Evolutionary conservation across 2,329 filamentous ascomycete species (phyloP).

Genomic region (Colletotrichum shisoi): DNA sequence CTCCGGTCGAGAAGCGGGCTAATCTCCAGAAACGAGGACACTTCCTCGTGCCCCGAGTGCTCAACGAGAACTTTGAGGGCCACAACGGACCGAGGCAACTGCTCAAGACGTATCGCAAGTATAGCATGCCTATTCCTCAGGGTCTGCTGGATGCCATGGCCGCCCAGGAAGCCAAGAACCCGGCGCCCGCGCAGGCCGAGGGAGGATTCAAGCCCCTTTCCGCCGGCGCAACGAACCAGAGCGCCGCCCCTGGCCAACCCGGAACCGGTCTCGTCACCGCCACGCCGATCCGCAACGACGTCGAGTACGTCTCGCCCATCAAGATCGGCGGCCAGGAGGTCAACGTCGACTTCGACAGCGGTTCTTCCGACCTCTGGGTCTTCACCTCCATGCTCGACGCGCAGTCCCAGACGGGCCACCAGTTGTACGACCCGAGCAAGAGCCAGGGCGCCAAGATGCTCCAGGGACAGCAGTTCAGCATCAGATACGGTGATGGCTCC

Average conservation of each 20-base stretch:
- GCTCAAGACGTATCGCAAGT: conserved; percentile 73
- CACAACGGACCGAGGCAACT: conserved; percentile 68
- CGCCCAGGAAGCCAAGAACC: conserved; percentile 36
- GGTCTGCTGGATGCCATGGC: conserved; percentile 52
- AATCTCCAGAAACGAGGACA: conserved; percentile 59
- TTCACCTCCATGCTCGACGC: conserved; percentile 68
- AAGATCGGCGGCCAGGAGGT: conserved; percentile 73
- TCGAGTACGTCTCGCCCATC: conserved; percentile 74
- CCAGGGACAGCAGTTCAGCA: conserved; percentile 63
- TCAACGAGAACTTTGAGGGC: conserved; percentile 62
- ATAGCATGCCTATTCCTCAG: conserved; percentile 61
- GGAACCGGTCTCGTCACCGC: conserved; percentile 67
- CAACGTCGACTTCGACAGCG: conserved; percentile 78
- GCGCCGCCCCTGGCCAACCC: conserved; percentile 25
- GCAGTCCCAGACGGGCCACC: conserved; percentile 58
- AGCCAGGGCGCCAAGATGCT: conserved; percentile 49
- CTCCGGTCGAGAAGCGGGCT: conserved; percentile 38
- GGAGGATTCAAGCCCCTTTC: conserved; percentile 32
- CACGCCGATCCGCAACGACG: conserved; percentile 70
- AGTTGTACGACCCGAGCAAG: conserved; percentile 49
- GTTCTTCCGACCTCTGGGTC: conserved; percentile 78
- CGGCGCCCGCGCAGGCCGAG: conserved; percentile 41
- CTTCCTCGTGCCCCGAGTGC: conserved; percentile 68
- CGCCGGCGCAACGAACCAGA: conserved; percentile 24
- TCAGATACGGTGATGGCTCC: conserved; percentile 74